Evolutionary conservation across 2,329 filamentous ascomycete species (phyloP).

Genomic region (Epichloe elymi): DNA sequence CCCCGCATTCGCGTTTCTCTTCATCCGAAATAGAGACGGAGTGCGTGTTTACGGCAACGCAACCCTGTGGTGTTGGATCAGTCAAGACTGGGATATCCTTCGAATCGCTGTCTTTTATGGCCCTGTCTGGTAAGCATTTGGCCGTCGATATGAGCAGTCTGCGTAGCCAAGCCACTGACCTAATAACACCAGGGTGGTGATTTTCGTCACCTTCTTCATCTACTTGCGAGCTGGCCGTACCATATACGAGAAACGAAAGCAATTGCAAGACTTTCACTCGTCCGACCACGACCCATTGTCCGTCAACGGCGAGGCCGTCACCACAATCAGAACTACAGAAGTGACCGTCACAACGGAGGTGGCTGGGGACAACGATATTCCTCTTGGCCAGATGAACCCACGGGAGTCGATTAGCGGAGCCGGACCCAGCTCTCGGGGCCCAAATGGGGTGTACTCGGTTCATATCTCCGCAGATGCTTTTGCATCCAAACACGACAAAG

Average conservation of each 20-base stretch:
- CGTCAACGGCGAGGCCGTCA: constrained; percentile 30
- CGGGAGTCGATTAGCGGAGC: constrained; percentile 7
- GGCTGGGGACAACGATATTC: constrained; percentile 10
- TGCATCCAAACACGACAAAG: constrained; percentile 4
- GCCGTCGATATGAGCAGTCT: no score
- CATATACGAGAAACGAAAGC: constrained; percentile 53
- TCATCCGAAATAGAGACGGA: constrained; percentile 40
- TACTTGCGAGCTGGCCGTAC: constrained; percentile 53
- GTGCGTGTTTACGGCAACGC: constrained; percentile 58
- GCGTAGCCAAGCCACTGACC: background rate
- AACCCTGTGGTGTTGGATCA: constrained; percentile 72
- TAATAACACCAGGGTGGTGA: constrained; percentile 37
- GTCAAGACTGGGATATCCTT: constrained; percentile 52
- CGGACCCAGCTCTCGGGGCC: constrained; percentile 5
- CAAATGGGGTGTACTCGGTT: constrained; percentile 32
- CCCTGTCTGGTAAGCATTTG: constrained; percentile 44
- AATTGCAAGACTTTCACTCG: constrained; percentile 42
- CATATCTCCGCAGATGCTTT: constrained; percentile 29
- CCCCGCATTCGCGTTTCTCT: constrained; percentile 54
- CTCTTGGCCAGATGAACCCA: constrained; percentile 13
- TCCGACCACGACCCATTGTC: constrained; percentile 28
- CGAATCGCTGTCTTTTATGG: constrained; percentile 65
- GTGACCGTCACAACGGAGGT: constrained; percentile 48
- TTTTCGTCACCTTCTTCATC: constrained; percentile 48
- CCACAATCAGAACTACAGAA: constrained; percentile 45